phyloP scores from a whole-genome alignment of 768 basidiomycete species.

The Lentinus brumalis region DNA sequence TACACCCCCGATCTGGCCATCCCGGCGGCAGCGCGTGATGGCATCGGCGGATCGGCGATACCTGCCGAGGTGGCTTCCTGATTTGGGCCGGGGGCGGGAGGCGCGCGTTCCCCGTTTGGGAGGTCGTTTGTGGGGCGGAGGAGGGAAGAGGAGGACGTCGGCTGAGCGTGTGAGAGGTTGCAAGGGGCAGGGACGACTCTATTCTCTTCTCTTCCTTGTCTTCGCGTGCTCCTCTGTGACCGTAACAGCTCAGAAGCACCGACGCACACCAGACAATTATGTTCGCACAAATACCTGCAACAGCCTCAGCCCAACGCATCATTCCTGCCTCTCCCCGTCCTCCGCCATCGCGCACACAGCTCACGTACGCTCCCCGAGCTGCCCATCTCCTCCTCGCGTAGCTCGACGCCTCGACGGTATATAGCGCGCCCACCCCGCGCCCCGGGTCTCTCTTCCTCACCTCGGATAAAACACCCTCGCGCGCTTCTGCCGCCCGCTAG shows the following conservation, averaged over 20 bases:
- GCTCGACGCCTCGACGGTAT: background rate
- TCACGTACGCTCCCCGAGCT: constrained; percentile 11
- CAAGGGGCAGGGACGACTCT: background rate
- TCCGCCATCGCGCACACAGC: background rate
- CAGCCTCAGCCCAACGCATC: background rate
- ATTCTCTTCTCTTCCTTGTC: background rate
- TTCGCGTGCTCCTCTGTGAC: background rate
- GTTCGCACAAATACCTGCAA: background rate
- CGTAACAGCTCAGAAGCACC: background rate
- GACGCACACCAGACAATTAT: background rate
- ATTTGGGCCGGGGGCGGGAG: background rate
- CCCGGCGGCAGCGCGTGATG: constrained; percentile 10
- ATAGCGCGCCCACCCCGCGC: constrained; percentile 15
- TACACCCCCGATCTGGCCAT: background rate
- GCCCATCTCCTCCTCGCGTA: constrained; percentile 5
- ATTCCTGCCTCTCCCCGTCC: background rate
- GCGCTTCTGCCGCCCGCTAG: constrained; percentile 11
- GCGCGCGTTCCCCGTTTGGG: constrained; percentile 2
- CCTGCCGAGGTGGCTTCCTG: constrained; percentile 1
- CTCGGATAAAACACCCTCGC: constrained; percentile 13
- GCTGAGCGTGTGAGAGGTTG: background rate
- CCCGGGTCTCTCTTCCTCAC: constrained; percentile 11
- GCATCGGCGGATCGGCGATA: constrained; percentile 15
- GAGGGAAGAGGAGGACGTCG: constrained; percentile 2
- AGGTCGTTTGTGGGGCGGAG: background rate